A percentile compares a stretch with the other conserved stretches of the same genome.
Evolutionary conservation across 805 yeast genomes (phyloP).

Genomic region (Wickerhamiella azyma): DNA sequence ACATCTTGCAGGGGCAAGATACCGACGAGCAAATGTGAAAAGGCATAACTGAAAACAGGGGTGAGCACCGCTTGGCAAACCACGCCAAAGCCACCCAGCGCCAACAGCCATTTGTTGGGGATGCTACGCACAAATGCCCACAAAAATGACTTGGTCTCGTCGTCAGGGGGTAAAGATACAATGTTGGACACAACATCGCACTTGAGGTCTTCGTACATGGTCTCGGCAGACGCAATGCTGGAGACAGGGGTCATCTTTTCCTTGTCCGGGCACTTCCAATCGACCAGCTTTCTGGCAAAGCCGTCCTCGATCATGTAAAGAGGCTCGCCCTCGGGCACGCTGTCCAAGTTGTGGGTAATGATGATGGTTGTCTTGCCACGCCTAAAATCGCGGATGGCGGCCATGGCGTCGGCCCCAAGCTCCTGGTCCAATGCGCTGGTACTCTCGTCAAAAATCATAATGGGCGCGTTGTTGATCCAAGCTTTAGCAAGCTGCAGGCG

Average conservation of each 20-base stretch:
- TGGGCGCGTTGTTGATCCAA: constrained; percentile 51
- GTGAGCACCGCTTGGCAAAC: constrained; percentile 46
- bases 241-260: not conserved
- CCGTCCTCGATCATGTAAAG: constrained; percentile 54
- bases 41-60: constrained; percentile 68
- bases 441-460: constrained; percentile 76
- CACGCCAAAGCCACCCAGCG: constrained; percentile 41
- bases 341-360: constrained; percentile 62
- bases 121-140: not conserved
- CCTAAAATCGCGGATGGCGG: constrained; percentile 46
- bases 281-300: not conserved
- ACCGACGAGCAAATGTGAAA: constrained; percentile 54
- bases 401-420: constrained; percentile 34
- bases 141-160: not conserved
- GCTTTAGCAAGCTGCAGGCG: constrained; percentile 79
- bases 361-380: constrained; percentile 59
- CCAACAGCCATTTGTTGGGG: constrained; percentile 18
- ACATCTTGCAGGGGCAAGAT: constrained; percentile 34
- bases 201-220: not conserved
- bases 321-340: constrained; percentile 42
- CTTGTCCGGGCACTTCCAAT: not conserved
- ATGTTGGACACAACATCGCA: not conserved
- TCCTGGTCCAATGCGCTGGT: constrained; percentile 62
- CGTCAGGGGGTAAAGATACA: not conserved
- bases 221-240: not conserved